A percentile compares a stretch with the other conserved stretches of the same genome.
Evolutionary conservation across 2,329 filamentous ascomycete species (phyloP).

Genomic region (Colletotrichum somersetense): DNA sequence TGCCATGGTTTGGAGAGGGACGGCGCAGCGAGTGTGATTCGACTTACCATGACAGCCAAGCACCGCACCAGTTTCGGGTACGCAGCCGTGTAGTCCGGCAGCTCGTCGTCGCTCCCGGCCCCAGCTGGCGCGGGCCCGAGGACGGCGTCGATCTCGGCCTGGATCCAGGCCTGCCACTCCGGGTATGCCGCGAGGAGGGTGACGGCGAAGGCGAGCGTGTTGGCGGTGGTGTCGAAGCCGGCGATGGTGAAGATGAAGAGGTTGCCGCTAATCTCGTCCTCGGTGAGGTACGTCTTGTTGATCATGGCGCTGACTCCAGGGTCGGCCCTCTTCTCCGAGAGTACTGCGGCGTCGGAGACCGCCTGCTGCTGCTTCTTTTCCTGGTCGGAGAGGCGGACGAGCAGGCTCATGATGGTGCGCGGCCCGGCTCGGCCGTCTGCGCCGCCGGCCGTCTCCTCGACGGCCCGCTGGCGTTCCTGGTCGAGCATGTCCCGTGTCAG

Average conservation of each 20-base stretch:
- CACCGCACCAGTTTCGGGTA: conserved; percentile 59
- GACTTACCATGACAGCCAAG: conserved; percentile 58
- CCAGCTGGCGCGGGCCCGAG: conserved; percentile 43
- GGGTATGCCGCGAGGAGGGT: conserved; percentile 60
- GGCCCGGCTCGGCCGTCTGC: conserved; percentile 2
- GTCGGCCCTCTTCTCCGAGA: neutral
- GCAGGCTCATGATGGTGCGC: conserved; percentile 48
- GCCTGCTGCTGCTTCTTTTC: conserved; percentile 41
- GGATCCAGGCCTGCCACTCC: conserved; percentile 64
- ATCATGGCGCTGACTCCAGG: neutral
- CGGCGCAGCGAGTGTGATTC: no score
- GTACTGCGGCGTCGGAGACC: no score
- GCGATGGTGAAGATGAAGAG: conserved; percentile 47
- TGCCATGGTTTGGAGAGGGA: no score
- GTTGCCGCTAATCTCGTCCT: conserved; percentile 49
- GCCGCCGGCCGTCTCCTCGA: conserved; percentile 48
- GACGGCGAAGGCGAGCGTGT: conserved; percentile 63
- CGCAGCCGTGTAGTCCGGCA: conserved; percentile 52
- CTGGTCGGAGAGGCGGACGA: conserved; percentile 47
- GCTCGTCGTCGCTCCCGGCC: conserved; percentile 40
- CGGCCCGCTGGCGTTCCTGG: conserved; percentile 3
- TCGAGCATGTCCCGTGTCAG: conserved; percentile 43
- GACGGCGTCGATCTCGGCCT: conserved; percentile 58
- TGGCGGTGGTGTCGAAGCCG: conserved; percentile 64
- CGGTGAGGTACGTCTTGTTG: conserved; percentile 38